Evolutionary conservation across 805 yeast species (phyloP).

Genomic region (Helenozyma rhizophorensis): DNA sequence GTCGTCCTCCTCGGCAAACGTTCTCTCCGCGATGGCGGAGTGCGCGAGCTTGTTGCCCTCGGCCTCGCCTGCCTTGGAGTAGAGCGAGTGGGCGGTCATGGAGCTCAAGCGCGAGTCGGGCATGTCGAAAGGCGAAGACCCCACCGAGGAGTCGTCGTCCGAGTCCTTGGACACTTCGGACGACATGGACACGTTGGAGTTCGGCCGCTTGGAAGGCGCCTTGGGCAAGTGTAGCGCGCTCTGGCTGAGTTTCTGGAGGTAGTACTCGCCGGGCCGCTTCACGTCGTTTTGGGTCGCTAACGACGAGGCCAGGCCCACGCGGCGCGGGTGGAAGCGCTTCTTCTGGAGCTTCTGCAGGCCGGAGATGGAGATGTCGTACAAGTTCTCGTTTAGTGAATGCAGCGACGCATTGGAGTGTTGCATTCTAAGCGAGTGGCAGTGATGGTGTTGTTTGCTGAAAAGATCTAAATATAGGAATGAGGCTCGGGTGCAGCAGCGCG

Average conservation of each 20-base stretch:
- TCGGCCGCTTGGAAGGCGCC: conserved; percentile 18
- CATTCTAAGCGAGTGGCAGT: conserved; percentile 11
- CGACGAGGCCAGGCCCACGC: conserved; percentile 26
- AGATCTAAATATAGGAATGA: too few relatives aligned
- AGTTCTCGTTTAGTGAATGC: conserved; percentile 21
- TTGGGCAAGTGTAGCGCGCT: conserved; percentile 17
- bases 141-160: conserved; percentile 32
- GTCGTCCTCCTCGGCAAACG: conserved; percentile 3
- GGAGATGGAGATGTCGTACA: conserved; percentile 21
- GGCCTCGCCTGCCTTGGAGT: conserved; percentile 10
- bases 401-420: conserved; percentile 18
- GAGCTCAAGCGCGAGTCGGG: conserved; percentile 37
- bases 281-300: conserved; percentile 16
- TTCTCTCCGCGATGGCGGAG: conserved; percentile 3
- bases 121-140: conserved; percentile 29
- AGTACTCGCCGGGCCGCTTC: conserved; percentile 41
- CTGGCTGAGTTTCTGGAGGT: conserved; percentile 26
- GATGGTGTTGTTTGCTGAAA: too few relatives aligned
- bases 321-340: conserved; percentile 20
- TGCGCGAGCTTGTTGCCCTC: conserved; percentile 2
- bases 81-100: conserved; percentile 26
- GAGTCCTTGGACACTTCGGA: conserved; percentile 28
- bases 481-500: too few relatives aligned
- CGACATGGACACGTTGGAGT: conserved; percentile 29
- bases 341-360: conserved; percentile 9